Evolutionary conservation across 345 rosid genomes (phyloP), one percentile per base, ranked within the genome.

Genomic region (Eucalyptus regnans): DNA sequence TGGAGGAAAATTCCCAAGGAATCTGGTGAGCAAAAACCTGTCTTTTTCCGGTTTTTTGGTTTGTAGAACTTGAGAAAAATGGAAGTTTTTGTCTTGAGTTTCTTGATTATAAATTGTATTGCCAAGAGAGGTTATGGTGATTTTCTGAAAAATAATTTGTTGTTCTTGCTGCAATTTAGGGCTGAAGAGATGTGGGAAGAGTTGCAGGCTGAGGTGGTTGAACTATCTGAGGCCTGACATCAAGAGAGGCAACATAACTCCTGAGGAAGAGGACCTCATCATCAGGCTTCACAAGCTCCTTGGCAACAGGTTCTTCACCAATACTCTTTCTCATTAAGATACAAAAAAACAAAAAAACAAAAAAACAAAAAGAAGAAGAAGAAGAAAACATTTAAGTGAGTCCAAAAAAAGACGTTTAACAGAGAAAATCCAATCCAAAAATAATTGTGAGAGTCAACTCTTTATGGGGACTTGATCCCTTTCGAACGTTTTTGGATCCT

Each of bases 211-310:
- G 23, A 81, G 94, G 13, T 91, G 94, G 93, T 23, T 91, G 89
- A 93, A 92, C 60, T 93, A 93, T 81, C 31, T 93, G 89, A 91
- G 92, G 81, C 94, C 92, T 27, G 93, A 89, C 16, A 92, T 93
- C 90, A 91, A 92, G 88, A 91, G 94, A 92, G 93, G 94, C 54
- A 93, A 93, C 88, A 89, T 93, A 33, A 37, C 91, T n/a, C 46
- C 31, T 1, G 94, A 93, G 16, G 94, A 93, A 86, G 92, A 92
- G 62, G 94, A 93, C 87, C 93, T 93, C 91, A 92, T 91, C 90
- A 68, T 91, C 88, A 89, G 94, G 84, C 93, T 93, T 62, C 94
- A 93, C 89, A 91, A 80, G 43, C 93, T 93, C 43, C 89, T 92
- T 8, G 94, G 94, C 44, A 93, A 92, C 92, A 91, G 94, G 93